These are phyloP conservation scores for Amborella trichopoda DNA, from an alignment of 164 flowering plant species.

Conservation along the genomic window DNA sequence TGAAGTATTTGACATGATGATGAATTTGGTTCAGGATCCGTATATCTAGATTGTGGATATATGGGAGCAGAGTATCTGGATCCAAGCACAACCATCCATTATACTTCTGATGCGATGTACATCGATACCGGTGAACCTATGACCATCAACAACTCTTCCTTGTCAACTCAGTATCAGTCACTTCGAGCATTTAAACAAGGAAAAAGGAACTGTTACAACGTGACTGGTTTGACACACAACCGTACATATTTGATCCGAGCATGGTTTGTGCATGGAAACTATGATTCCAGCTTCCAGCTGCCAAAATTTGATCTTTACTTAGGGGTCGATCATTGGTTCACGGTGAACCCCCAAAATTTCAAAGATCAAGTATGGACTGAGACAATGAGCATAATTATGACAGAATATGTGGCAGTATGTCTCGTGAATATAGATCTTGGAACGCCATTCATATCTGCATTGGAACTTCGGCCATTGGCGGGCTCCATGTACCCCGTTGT, in stretches of 20 bases:
- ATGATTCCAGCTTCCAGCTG: slow-evolving; percentile 11
- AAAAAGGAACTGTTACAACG: slow-evolving; percentile 1
- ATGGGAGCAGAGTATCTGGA: too few relatives aligned
- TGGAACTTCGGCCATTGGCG: slow-evolving; percentile 29
- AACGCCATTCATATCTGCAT: slow-evolving; percentile 30
- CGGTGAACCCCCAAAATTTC: slow-evolving; percentile 10
- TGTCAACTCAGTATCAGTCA: background rate
- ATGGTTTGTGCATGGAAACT: slow-evolving; percentile 9
- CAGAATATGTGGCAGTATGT: slow-evolving; percentile 18
- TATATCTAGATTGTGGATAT: too few relatives aligned
- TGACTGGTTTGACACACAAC: background rate
- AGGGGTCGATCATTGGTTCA: slow-evolving; percentile 23
- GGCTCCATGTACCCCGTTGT: too few relatives aligned
- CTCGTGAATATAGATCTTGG: slow-evolving; percentile 26
- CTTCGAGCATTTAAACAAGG: background rate
- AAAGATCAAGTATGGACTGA: slow-evolving; percentile 5
- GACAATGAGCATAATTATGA: slow-evolving; percentile 13
- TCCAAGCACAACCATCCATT: too few relatives aligned
- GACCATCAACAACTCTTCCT: background rate
- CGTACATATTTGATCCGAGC: background rate
- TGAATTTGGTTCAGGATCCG: too few relatives aligned
- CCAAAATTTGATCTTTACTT: slow-evolving; percentile 31
- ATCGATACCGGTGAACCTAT: background rate
- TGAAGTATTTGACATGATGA: too few relatives aligned
- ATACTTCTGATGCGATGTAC: background rate